Percentiles rank a stretch among this genome's conserved stretches.
Conservation (phyloP, 495 filamentous ascomycete genomes). For the Lasiosphaeria miniovina region DNA sequence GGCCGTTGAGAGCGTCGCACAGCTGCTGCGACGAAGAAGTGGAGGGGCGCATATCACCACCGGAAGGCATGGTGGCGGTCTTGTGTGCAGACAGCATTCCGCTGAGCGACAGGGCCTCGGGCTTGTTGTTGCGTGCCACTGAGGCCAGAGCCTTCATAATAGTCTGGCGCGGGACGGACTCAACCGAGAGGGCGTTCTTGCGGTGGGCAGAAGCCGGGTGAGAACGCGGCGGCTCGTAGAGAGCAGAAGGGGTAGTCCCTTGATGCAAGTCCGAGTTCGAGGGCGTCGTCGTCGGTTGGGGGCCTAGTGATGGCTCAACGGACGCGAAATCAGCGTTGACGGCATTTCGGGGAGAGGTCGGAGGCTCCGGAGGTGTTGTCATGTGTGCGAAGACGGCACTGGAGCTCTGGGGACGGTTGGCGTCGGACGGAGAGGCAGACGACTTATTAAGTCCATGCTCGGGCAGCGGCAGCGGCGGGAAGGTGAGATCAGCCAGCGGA, state of each 20-base stretch:
- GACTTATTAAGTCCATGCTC: constrained; percentile 23
- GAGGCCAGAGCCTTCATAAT: constrained; percentile 87
- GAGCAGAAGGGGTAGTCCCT: background rate
- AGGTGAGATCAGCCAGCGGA: constrained; percentile 22
- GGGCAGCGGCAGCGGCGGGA: constrained; percentile 13
- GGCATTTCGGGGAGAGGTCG: constrained; percentile 17
- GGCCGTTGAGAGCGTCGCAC: constrained; percentile 62
- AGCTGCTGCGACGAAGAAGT: constrained; percentile 58
- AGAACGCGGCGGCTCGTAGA: constrained; percentile 9
- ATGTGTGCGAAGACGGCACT: constrained; percentile 16
- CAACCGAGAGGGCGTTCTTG: constrained; percentile 63
- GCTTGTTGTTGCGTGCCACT: constrained; percentile 59
- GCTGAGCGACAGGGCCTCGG: constrained; percentile 53
- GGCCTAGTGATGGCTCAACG: constrained; percentile 5
- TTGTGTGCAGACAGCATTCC: constrained; percentile 47
- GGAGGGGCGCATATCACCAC: constrained; percentile 46
- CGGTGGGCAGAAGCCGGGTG: constrained; percentile 39
- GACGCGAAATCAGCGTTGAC: constrained; percentile 5
- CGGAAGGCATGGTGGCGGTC: constrained; percentile 28
- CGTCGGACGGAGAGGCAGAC: constrained; percentile 15
- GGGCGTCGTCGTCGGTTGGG: background rate
- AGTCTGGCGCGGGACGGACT: constrained; percentile 76
- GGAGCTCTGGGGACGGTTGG: constrained; percentile 22
- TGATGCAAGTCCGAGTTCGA: background rate
- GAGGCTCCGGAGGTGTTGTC: constrained; percentile 1